phyloP scores from a whole-genome alignment of 306 rosid genomes.

The Corylus americana region DNA sequence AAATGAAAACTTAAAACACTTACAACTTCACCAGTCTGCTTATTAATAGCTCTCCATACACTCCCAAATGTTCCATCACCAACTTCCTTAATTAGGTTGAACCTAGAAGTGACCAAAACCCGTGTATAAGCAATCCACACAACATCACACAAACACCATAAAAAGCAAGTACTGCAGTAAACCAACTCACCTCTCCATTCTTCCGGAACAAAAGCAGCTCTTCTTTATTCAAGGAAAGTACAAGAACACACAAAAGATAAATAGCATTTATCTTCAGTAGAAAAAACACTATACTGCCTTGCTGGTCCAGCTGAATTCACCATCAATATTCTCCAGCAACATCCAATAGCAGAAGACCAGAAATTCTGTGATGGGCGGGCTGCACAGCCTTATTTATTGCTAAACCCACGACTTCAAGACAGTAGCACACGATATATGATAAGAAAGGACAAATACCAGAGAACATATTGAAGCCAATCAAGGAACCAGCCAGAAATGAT shows the following conservation, averaged over 20 bases:
- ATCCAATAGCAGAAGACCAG: constrained; percentile 59
- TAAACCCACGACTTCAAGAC: constrained; percentile 43
- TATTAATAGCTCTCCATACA: constrained; percentile 94
- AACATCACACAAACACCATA: neutral
- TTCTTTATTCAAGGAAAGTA: constrained; percentile 65
- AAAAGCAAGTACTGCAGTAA: constrained; percentile 12
- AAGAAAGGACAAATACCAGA: constrained; percentile 45
- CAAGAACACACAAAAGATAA: constrained; percentile 55
- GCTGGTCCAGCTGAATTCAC: constrained; percentile 63
- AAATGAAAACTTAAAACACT: constrained; percentile 34
- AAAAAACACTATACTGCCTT: constrained; percentile 49
- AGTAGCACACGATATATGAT: constrained; percentile 34
- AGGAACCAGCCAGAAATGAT: constrained; percentile 37
- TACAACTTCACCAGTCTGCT: constrained; percentile 96
- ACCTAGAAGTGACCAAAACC: constrained; percentile 42
- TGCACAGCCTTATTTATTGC: constrained; percentile 72
- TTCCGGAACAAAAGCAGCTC: constrained; percentile 53
- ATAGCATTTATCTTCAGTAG: constrained; percentile 66
- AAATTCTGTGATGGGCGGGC: constrained; percentile 61
- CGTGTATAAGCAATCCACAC: neutral
- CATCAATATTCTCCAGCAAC: constrained; percentile 66
- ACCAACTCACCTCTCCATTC: constrained; percentile 85
- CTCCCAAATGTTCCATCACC: constrained; percentile 98
- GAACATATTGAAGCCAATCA: constrained; percentile 60
- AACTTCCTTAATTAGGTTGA: constrained; percentile 93